Evolutionary conservation across 768 basidiomycete genomes (phyloP), one percentile per base, ranked within the genome.

Genomic region (Lentinula sp.): DNA sequence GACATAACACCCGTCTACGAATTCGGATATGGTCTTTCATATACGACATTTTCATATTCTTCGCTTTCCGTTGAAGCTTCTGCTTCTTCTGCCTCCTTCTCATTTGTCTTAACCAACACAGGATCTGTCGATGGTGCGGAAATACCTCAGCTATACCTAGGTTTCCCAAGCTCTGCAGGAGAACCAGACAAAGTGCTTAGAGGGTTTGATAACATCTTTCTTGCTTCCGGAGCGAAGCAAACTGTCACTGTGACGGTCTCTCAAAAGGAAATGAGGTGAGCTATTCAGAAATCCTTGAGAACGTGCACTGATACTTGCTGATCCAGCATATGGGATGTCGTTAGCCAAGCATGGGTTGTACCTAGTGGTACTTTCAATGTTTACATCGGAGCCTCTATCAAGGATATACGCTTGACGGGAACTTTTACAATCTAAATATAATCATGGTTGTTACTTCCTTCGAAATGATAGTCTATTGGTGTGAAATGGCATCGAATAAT

Each of bases 21-120:
- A 65, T 91, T 90, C 70, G 89, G 88, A 4, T 89, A 82, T 68
- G 89, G 89, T 1, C 75, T 91, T 13, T 85, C 83, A 3, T 93
- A 91, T 70, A 89, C 90, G 51, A 82, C 79, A 0, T 93, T 91
- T 70, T 68, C 76, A 3, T 90, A 88, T 70, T 82, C 84, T 8
- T 70, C 74, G 18, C 70, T 89, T 45, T 67, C 75, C 3, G 73
- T 84, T 51, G 50, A 69, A 7, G 59, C 71, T 11, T 72, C 75
- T 2, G 71, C 69, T 15, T 67, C 72, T n/a, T 71, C 72, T 0
- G 68, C 71, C 46, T 64, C 69, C 2, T 65, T 83, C 16, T 70
- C 71, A 1, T 84, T 85, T 66, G 73, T 70, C 1, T 70, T 85
- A 1, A 69, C 65, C 34, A 85, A 86, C 66, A 78, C 73, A 1